phyloP scores from a whole-genome alignment of 352 stramenopile genomes.

The Thalassiosira pacifica region DNA sequence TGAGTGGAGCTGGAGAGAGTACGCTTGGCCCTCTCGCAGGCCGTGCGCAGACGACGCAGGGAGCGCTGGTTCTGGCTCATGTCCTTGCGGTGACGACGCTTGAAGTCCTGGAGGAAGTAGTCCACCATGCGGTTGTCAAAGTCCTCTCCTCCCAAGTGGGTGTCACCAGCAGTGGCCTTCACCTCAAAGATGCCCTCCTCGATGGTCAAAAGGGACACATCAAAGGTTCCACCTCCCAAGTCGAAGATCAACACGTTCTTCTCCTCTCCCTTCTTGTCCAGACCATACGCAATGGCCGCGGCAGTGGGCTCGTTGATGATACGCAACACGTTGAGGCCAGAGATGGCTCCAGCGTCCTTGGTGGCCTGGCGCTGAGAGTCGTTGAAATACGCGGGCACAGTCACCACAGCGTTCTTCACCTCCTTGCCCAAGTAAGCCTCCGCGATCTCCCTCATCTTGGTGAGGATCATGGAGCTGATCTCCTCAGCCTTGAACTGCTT shows the following conservation, averaged over 20 bases:
- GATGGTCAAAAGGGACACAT: conserved; percentile 99
- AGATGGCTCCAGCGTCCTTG: conserved; percentile 98
- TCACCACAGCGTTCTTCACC: conserved; percentile 97
- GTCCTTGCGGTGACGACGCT: conserved; percentile 92
- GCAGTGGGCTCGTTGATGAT: conserved; percentile 99
- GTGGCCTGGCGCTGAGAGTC: conserved; percentile 99
- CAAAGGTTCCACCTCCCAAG: conserved; percentile 93
- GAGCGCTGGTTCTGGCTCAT: conserved; percentile 94
- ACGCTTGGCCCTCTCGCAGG: conserved; percentile 98
- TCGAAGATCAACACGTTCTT: conserved; percentile 94
- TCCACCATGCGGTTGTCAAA: conserved; percentile 99
- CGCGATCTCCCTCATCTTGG: conserved; percentile 99
- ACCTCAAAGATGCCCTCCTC: conserved; percentile 99
- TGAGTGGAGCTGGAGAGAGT: conserved; percentile 96
- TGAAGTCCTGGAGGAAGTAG: conserved; percentile 98
- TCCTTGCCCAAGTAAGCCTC: conserved; percentile 98
- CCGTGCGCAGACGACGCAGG: conserved; percentile 96
- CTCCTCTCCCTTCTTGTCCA: conserved; percentile 92
- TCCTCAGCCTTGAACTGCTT: conserved; percentile 96
- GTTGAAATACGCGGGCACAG: conserved; percentile 99
- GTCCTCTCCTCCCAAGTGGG: conserved; percentile 99
- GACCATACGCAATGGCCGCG: conserved; percentile 93
- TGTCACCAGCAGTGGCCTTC: conserved; percentile 98
- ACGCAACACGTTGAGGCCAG: conserved; percentile 96
- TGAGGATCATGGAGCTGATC: conserved; percentile 98